Conservation (phyloP, 225 moss, liverwort and hornwort species). For the Ulota crispa region DNA sequence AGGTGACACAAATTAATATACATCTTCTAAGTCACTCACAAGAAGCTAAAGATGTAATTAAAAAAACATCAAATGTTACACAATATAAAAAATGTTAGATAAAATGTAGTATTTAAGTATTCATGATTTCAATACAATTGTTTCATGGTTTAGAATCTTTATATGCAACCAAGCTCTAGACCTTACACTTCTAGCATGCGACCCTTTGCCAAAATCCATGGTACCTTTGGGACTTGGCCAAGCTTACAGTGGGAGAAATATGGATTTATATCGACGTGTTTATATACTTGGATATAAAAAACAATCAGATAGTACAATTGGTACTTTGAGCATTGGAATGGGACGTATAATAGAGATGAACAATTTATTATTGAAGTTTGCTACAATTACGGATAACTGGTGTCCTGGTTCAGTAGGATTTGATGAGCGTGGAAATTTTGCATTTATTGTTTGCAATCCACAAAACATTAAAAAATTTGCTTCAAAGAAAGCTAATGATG, state of each 20-base stretch:
- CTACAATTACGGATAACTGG: slow-evolving; percentile 26
- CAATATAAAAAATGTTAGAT: too few species aligned
- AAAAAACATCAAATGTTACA: too few species aligned
- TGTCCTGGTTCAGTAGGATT: slow-evolving; percentile 27
- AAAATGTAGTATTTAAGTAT: not conserved
- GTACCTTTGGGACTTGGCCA: slow-evolving; percentile 28
- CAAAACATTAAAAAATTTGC: rapidly evolving
- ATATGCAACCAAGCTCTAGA: slow-evolving; percentile 23
- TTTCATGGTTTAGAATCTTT: not conserved
- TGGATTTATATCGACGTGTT: slow-evolving; percentile 29
- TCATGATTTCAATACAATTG: not conserved
- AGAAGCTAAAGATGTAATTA: too few species aligned
- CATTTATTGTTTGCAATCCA: slow-evolving; percentile 41
- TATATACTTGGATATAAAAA: slow-evolving; percentile 40
- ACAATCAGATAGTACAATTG: not conserved
- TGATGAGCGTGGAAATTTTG: slow-evolving; percentile 45
- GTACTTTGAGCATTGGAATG: slow-evolving; percentile 24
- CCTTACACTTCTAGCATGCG: slow-evolving; percentile 30
- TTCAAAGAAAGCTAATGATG: rapidly evolving
- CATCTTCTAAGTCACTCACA: not conserved
- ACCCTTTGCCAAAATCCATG: slow-evolving; percentile 28
- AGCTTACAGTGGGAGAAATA: slow-evolving; percentile 7
- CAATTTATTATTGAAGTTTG: slow-evolving; percentile 34
- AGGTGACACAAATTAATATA: not conserved
- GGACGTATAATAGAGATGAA: slow-evolving; percentile 27